Evolutionary conservation across 176 grass and related monocot genomes (phyloP), one percentile per base, ranked within the genome.

Genomic region (Oryza officinalis): DNA sequence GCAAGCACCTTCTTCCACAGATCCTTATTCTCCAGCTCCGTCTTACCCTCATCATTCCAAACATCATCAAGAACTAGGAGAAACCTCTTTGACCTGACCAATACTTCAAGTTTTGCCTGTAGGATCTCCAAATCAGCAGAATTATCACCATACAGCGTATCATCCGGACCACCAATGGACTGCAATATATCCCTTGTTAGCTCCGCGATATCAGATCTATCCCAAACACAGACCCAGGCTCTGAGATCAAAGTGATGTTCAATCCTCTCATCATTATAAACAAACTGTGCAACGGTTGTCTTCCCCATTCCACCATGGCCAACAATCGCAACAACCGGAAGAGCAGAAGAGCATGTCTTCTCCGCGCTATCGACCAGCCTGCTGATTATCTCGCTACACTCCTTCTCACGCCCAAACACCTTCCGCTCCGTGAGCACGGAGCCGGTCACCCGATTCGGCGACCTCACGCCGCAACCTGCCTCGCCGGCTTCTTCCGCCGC

Each of bases 221-320:
- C 79, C 81, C 69, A 76, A 45, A 87, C 83, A 37, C 86, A 88
- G 13, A 91, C 37, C 88, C 92, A 94, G 1, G 88, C 84, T 38
- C 73, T 88, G 25, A 86, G 11, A 50, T 91, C 82, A 40, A 94
- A 94, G 5, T 80, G 30, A 1, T 0, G 22, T 40, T 86, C 32
- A 13, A 91, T 13, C 52, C 80, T 88, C 47, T 32, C 28, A 33
- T 89, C 44, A 37, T 84, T 94, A 65, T 89, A 91, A 14, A 88
- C 79, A 11, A 73, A n/a, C 50, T 94, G 92, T 2, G 89, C 89
- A 35, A 94, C 74, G 44, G 76, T 78, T 11, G 89, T 94, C 71
- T 91, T 94, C 33, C 92, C 92, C 23, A 94, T 70, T 11, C 89
- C 89, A 69, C 88, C 89, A 67, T 83, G 66, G 25, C 92, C 88